Evolutionary conservation across 768 basidiomycete species (phyloP), one percentile per base, ranked within the genome.

Genomic region (Kwoniella shandongensis): DNA sequence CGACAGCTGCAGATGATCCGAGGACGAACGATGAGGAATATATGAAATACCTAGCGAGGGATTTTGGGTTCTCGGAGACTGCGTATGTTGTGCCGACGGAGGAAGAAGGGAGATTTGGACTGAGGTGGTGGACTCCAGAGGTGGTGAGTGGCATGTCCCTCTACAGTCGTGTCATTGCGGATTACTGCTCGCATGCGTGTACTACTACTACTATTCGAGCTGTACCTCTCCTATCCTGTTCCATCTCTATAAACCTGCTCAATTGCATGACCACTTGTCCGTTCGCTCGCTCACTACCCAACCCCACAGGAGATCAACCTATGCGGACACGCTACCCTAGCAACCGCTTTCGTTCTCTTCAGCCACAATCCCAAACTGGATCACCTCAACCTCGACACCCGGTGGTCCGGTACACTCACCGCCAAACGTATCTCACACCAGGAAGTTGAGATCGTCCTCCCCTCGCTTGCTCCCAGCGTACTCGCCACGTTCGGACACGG

Each of bases 271-370:
- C n/a, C n/a, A n/a, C n/a, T n/a, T n/a, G n/a, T n/a, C n/a, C n/a
- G n/a, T n/a, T n/a, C n/a, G n/a, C n/a, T n/a, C n/a, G n/a, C n/a
- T n/a, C n/a, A n/a, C n/a, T n/a, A n/a, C n/a, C n/a, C n/a, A n/a
- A n/a, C n/a, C 13, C 20, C 22, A 17, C 32, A 69, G 64, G 68
- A 70, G 57, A 62, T 66, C 4, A 30, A 30, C 5, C 49, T 66
- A 23, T 70, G 68, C 32, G 68, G 68, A 2, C 68, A 70, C 48
- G 65, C 63, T 29, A 70, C 68, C 8, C 47, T 70, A 11, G 65
- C 68, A 11, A 53, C 65, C 11, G 55, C 65, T 18, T 22, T 32
- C 25, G 44, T 51, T 4, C 47, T 66, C 23, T 70, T 70, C 57
- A 11, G 26, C n/a, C 57, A 60, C 17, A 11, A 62, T 30, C 68